Evolutionary conservation across 495 filamentous ascomycete species (phyloP).

Genomic region (Talaromyces liani): DNA sequence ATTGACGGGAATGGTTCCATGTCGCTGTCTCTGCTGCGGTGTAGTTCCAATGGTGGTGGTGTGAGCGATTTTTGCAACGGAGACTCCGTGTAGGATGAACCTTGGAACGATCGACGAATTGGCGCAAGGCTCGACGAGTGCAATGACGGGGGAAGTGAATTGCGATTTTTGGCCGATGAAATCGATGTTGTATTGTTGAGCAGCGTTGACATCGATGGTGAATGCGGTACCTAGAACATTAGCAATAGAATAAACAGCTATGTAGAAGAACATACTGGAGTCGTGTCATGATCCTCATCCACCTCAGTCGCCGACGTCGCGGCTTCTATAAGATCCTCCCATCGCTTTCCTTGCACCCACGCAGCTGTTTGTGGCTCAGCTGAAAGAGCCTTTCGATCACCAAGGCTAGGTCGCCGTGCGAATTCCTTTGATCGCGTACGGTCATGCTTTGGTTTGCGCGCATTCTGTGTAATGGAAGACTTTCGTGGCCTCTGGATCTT

Average conservation of each 20-base stretch:
- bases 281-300: constrained; percentile 79
- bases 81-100: constrained; percentile 74
- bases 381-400: constrained; percentile 74
- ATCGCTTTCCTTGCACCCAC: constrained; percentile 73
- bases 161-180: constrained; percentile 48
- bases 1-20: constrained; percentile 79
- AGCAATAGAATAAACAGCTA: background rate
- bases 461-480: constrained; percentile 70
- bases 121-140: constrained; percentile 30
- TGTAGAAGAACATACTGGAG: constrained; percentile 52
- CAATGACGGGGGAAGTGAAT: constrained; percentile 67
- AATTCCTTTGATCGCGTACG: constrained; percentile 66
- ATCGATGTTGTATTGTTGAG: constrained; percentile 36
- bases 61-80: constrained; percentile 81
- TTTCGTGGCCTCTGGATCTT: constrained; percentile 69
- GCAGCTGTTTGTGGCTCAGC: constrained; percentile 68
- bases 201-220: constrained; percentile 47
- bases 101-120: constrained; percentile 44
- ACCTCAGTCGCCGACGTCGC: constrained; percentile 81
- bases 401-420: constrained; percentile 56
- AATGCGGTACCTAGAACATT: constrained; percentile 51
- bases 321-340: constrained; percentile 91
- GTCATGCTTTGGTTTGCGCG: constrained; percentile 66
- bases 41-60: constrained; percentile 62
- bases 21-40: constrained; percentile 44